Base-by-base conservation (phyloP, 768 basidiomycete species). In the Rhizopogon roseolus region DNA sequence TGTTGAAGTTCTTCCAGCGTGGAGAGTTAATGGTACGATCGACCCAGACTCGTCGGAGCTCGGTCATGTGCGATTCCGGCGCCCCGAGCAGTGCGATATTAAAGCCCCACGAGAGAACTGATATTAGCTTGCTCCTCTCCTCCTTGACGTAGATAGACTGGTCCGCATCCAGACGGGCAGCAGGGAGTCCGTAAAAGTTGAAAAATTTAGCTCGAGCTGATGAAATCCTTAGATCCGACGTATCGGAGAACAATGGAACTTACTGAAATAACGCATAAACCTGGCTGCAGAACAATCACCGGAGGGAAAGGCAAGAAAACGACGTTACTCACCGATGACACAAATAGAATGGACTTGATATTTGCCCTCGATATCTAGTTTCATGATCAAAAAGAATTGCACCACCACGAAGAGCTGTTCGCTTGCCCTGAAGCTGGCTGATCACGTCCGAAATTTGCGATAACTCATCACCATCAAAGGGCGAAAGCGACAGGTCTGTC, bases 111-210 rank as follows among this genome's bases (percentile, higher is more conserved):
- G 50, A 45, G 14, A 57, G 19, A n/a, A 60, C 41, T 1, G 50
- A 54, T 14, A 61, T 45, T 10, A 57, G 48, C 8, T 41, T 28
- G 22, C 9, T 44, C 42, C 2, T 38, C 45, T 19, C 53, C 50
- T 14, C 45, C 28, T 41, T 45, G 5, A 52, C 57, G 34, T 64
- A 62, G 16, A 82, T 67, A 13, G 75, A 78, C 54, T 74, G 72
- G 53, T 76, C 67, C 1, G 74, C 70, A 41, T 73, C 64, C 13
- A 82, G 65, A 6, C 81, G 78, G 4, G 76, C 77, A 40, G 60
- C 60, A 3, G 71, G 66, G 60, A 80, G 75, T 3, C 81, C 80
- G 56, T 77, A 66, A 46, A 74, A 77, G 60, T 81, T 73, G 29
- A 73, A 59, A 44, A 79, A 80, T 29, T 72, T 63, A 16, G 59